Conservation (phyloP, 352 stramenopile genomes). For the Globisporangium perplexum region DNA sequence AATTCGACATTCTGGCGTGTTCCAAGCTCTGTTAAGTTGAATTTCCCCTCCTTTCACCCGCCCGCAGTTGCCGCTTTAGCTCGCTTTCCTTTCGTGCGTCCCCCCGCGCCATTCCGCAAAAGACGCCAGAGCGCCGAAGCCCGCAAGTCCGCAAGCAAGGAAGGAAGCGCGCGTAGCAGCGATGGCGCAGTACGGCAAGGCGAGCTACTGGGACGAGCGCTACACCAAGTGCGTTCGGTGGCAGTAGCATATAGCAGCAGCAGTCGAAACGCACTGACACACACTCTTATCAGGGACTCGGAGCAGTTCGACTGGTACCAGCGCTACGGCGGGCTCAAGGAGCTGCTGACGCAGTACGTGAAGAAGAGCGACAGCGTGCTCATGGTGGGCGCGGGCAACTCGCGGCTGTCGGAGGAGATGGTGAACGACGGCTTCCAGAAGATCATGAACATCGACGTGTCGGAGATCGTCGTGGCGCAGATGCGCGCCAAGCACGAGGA, state of each 20-base stretch:
- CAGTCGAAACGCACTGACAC: too few species aligned
- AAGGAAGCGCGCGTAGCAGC: background rate
- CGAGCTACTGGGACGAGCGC: slow-evolving; percentile 92
- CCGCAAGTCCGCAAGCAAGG: background rate
- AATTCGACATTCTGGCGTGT: background rate
- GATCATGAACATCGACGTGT: slow-evolving; percentile 96
- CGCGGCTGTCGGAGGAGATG: slow-evolving; percentile 94
- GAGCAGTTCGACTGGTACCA: slow-evolving; percentile 95
- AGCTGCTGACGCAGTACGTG: slow-evolving; percentile 88
- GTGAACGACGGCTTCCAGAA: slow-evolving; percentile 93
- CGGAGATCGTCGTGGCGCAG: slow-evolving; percentile 91
- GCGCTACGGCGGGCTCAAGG: slow-evolving; percentile 88
- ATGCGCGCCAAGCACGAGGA: slow-evolving; percentile 93
- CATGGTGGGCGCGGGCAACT: slow-evolving; percentile 93
- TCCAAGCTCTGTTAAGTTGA: background rate
- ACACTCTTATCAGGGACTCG: slow-evolving; percentile 88
- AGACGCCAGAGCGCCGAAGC: background rate
- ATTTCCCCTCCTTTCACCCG: background rate
- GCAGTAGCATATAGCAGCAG: too few species aligned
- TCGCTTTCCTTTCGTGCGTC: background rate
- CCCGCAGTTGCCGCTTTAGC: background rate
- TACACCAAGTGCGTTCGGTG: slow-evolving; percentile 85
- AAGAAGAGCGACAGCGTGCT: slow-evolving; percentile 93
- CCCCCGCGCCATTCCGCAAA: slow-evolving; percentile 6
- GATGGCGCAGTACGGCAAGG: slow-evolving; percentile 92